Base-by-base conservation (phyloP, 306 rosid genomes). In the Sechiopsis laciniata region DNA sequence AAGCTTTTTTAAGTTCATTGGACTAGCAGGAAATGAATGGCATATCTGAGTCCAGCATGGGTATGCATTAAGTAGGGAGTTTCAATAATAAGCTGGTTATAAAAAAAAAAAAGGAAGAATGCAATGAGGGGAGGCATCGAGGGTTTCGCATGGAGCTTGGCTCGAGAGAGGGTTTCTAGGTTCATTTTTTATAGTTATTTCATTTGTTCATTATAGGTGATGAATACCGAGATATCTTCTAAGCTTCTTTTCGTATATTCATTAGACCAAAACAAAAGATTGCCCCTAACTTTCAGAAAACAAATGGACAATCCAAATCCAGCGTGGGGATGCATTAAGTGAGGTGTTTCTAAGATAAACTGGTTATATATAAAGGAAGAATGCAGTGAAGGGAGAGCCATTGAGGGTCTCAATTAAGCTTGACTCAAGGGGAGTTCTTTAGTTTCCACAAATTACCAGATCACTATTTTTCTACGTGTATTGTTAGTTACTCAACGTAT, bases 391-490 rank as follows among this genome's bases (percentile, higher is more conserved):
- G 12, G 56, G 17, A 15, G 13, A 1, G 37, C 37, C 55, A 48
- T 7, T 6, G 21, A 32, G 13, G 19, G 13, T 68, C 14, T 46
- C 37, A 21, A 45, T 20, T 12, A 3, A 68, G 55, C n/a, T 45
- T n/a, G 26, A 14, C 37, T 67, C 4, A 8, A 67, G 5, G 13
- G 54, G 19, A 20, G 57, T 17, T 16, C 52, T 22, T 42, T 13
- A 69, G 42, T 42, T 22, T 69, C 73, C 56, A 5, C 42, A 8
- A 22, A 22, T 22, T 69, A 69, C 73, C 56, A 22, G 57, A 69
- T 48, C 21, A 21, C 42, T 48, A 12, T 17, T 17, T 60, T 1
- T 11, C 24, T 4, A 17, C 54, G 42, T 4, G 15, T 20, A 11
- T 22, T 45, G 29, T 42, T 66, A 10, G 72, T 6, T 66, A 19